A percentile compares a stretch with the other conserved stretches of the same genome.
phyloP scores from a whole-genome alignment of 140 eudicot species.

The Cichorium intybus region DNA sequence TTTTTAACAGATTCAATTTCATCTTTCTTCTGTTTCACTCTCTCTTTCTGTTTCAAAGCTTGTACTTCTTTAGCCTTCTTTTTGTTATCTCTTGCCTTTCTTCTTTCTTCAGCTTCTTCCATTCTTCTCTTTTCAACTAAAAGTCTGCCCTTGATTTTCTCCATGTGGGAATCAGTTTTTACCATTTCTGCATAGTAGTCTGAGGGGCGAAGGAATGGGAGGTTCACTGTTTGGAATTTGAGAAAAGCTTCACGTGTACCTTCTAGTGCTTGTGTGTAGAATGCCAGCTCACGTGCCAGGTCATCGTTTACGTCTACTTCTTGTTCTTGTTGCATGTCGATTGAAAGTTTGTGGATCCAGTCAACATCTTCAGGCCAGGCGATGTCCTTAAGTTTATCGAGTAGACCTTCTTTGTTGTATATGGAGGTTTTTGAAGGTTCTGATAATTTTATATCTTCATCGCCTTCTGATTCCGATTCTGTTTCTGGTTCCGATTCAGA shows the following conservation, averaged over 20 bases:
- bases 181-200: constrained; percentile 90
- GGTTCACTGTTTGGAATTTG: constrained; percentile 60
- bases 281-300: constrained; percentile 65
- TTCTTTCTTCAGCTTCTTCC: constrained; percentile 92
- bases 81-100: constrained; percentile 72
- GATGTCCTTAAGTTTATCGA: constrained; percentile 75
- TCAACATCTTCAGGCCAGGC: constrained; percentile 75
- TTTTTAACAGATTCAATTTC: constrained; percentile 85
- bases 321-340: constrained; percentile 56
- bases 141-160: constrained; percentile 73
- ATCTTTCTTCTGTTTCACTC: constrained; percentile 70
- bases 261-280: constrained; percentile 81
- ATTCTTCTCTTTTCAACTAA: constrained; percentile 61
- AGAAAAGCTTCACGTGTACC: constrained; percentile 70
- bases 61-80: constrained; percentile 84
- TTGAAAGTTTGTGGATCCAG: constrained; percentile 70
- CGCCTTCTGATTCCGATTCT: constrained; percentile 52
- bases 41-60: constrained; percentile 65
- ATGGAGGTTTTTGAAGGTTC: constrained; percentile 80
- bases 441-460: constrained; percentile 51
- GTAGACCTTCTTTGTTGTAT: constrained; percentile 64
- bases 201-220: constrained; percentile 74
- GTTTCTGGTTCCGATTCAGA: constrained; percentile 45
- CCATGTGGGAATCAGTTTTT: constrained; percentile 83
- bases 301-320: constrained; percentile 87